Evolutionary conservation across 257 asterid genomes (phyloP).

Genomic region (Craterostigma plantagineum): DNA sequence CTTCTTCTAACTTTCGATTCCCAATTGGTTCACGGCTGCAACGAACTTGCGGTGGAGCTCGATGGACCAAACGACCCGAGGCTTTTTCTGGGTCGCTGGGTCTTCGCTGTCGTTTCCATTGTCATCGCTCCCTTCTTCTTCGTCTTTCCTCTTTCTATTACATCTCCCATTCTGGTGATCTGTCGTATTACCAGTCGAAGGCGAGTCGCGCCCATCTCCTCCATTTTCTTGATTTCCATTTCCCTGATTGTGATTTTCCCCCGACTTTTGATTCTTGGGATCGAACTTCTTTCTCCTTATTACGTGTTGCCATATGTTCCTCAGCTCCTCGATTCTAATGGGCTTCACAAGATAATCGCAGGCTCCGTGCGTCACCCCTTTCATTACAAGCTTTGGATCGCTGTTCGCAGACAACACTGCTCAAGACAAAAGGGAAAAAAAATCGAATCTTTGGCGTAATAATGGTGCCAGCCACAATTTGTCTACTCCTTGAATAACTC

Average conservation of each 20-base stretch:
- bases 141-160: slow-evolving; percentile 37
- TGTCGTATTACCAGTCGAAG: slow-evolving; percentile 16
- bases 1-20: slow-evolving; percentile 36
- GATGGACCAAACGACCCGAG: slow-evolving; percentile 51
- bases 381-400: slow-evolving; percentile 33
- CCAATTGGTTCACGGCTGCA: slow-evolving; percentile 42
- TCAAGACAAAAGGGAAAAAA: slow-evolving; percentile 7
- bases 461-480: too few relatives aligned
- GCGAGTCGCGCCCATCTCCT: slow-evolving; percentile 35
- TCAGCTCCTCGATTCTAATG: slow-evolving; percentile 41
- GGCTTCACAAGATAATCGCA: slow-evolving; percentile 67
- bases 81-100: slow-evolving; percentile 37
- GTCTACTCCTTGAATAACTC: too few relatives aligned
- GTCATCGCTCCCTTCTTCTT: slow-evolving; percentile 27
- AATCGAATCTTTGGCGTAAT: too few relatives aligned
- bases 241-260: too few relatives aligned
- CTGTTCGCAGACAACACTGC: slow-evolving; percentile 54
- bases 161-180: slow-evolving; percentile 33
- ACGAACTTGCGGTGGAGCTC: slow-evolving; percentile 53
- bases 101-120: slow-evolving; percentile 37
- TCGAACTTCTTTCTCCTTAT: slow-evolving; percentile 26
- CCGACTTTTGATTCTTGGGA: slow-evolving; percentile 12
- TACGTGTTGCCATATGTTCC: slow-evolving; percentile 54
- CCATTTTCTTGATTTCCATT: slow-evolving; percentile 21
- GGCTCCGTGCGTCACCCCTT: slow-evolving; percentile 63